Percentiles rank a stretch among this genome's conserved stretches.
Conservation (phyloP, 306 rosid genomes). For the Myrica gale region DNA sequence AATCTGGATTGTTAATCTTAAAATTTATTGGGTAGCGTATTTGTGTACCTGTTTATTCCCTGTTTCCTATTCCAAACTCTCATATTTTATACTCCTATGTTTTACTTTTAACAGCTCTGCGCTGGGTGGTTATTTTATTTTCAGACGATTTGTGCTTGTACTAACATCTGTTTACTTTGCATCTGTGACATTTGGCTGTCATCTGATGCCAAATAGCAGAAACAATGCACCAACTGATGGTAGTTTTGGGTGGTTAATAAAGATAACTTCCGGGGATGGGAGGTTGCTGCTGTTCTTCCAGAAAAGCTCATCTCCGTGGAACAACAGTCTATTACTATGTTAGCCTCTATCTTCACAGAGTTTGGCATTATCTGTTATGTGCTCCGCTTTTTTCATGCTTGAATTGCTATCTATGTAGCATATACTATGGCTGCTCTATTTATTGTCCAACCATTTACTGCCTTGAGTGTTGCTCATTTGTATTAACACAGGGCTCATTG, state of each 20-base stretch:
- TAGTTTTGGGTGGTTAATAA: conserved; percentile 37
- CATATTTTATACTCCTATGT: not conserved
- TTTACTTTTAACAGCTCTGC: not conserved
- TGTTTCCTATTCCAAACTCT: not conserved
- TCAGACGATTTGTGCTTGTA: not conserved
- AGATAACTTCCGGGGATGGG: conserved; percentile 55
- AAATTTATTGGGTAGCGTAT: not conserved
- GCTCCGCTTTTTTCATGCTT: conserved; percentile 13
- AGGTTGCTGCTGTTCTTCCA: conserved; percentile 82
- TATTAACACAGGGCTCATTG: not conserved
- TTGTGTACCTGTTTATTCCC: not conserved
- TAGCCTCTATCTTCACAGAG: conserved; percentile 29
- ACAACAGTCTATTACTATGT: conserved; percentile 79
- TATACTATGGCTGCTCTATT: conserved; percentile 3
- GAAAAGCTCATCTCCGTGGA: conserved; percentile 71
- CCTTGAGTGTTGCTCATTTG: not conserved
- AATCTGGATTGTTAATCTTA: conserved; percentile 10
- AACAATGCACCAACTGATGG: conserved; percentile 26
- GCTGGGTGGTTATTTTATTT: not conserved
- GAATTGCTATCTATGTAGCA: conserved; percentile 17
- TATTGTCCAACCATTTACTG: not conserved
- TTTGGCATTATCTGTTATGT: not conserved
- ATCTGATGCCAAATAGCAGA: conserved; percentile 33
- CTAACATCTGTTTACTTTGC: conserved; percentile 11
- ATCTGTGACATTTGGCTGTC: conserved; percentile 21